Evolutionary conservation across 176 grass and related monocot genomes (phyloP).

Genomic region (Secale cereale): DNA sequence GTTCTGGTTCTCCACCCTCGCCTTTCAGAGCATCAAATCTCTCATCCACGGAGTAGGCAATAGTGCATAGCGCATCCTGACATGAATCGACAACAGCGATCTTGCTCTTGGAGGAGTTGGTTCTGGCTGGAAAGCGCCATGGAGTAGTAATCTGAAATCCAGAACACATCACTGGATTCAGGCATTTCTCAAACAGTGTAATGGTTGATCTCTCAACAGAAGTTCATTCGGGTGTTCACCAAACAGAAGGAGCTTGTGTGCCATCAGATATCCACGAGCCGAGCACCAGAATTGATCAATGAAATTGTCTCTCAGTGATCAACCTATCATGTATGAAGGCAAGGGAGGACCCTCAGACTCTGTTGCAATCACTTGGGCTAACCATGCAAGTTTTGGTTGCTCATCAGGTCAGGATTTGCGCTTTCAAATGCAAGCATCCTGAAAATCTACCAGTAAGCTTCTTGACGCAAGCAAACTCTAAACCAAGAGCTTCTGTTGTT

Average conservation of each 20-base stretch:
- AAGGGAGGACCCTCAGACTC: neutral
- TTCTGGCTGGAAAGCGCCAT: neutral
- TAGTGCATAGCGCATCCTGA: neutral
- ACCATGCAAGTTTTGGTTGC: neutral
- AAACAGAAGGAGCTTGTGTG: neutral
- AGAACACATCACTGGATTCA: neutral
- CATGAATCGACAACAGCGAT: neutral
- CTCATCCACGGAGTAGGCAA: neutral
- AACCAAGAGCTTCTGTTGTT: neutral
- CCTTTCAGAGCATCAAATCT: neutral
- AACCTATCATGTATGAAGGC: neutral
- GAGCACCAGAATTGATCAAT: neutral
- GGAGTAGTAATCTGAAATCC: neutral
- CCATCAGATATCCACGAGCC: neutral
- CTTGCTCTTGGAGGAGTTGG: neutral
- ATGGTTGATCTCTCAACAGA: neutral
- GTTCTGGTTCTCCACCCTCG: neutral
- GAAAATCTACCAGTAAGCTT: slow-evolving; percentile 28
- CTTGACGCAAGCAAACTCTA: neutral
- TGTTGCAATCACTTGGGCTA: neutral
- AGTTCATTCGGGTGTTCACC: neutral
- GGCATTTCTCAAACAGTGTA: neutral
- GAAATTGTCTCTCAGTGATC: neutral
- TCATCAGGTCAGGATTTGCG: slow-evolving; percentile 13
- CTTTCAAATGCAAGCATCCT: slow-evolving; percentile 19